Conservation (phyloP, 1,284 basidiomycete species). For the Cryptococcus sp. region DNA sequence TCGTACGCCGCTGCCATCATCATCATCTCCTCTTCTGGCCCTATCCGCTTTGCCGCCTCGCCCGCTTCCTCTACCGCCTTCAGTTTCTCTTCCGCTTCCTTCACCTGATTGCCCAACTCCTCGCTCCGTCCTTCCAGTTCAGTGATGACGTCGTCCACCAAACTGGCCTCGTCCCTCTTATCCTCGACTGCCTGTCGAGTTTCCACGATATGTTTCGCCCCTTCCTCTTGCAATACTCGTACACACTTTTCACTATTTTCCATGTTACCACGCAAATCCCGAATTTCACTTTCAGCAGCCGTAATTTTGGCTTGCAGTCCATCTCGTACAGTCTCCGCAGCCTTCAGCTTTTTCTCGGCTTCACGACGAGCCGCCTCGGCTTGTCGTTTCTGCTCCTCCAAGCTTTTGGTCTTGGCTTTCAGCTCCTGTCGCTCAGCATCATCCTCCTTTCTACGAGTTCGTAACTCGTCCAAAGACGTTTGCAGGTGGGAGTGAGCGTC, state of each 20-base stretch:
- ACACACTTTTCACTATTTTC: conserved; percentile 50
- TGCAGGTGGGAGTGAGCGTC: conserved; percentile 69
- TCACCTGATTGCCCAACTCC: conserved; percentile 36
- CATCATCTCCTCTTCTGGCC: conserved; percentile 52
- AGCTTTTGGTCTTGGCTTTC: conserved; percentile 73
- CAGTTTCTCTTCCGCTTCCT: conserved; percentile 47
- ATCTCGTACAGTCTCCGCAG: conserved; percentile 66
- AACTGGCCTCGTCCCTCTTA: conserved; percentile 56
- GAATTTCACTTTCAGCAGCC: conserved; percentile 69
- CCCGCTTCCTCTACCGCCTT: conserved; percentile 32
- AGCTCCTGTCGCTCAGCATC: conserved; percentile 75
- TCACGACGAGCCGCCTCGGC: conserved; percentile 79
- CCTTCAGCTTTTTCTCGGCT: conserved; percentile 80
- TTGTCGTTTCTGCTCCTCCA: conserved; percentile 82
- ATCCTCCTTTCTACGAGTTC: conserved; percentile 77
- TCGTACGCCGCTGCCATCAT: conserved; percentile 52
- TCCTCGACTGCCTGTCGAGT: conserved; percentile 62
- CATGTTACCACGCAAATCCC: conserved; percentile 61
- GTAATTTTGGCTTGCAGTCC: conserved; percentile 66
- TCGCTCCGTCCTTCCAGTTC: conserved; percentile 39
- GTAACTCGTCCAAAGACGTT: conserved; percentile 69
- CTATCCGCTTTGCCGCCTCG: conserved; percentile 40
- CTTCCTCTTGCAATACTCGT: conserved; percentile 58
- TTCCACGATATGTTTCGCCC: conserved; percentile 53
- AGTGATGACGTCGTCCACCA: conserved; percentile 40